Conservation (phyloP, 2,329 filamentous ascomycete species). For the Epichloe gansuensis region DNA sequence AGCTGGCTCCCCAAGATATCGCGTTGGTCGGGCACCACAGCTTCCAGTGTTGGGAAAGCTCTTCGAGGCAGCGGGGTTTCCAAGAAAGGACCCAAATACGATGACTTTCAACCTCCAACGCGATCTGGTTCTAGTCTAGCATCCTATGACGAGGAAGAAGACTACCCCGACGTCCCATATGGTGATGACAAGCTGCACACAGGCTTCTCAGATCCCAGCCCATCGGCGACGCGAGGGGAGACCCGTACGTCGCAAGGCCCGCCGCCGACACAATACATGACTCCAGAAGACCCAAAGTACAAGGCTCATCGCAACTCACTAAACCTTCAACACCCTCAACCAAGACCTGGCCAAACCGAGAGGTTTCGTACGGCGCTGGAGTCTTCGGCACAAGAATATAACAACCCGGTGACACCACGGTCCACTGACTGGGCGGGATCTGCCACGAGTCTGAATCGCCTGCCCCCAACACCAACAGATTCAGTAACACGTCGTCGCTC, state of each 20-base stretch:
- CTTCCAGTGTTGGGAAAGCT: slow-evolving; percentile 72
- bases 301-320: slow-evolving; percentile 71
- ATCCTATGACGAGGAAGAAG: slow-evolving; percentile 46
- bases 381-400: slow-evolving; percentile 57
- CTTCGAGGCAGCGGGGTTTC: slow-evolving; percentile 54
- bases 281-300: slow-evolving; percentile 62
- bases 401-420: slow-evolving; percentile 45
- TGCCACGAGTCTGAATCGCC: slow-evolving; percentile 43
- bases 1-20: slow-evolving; percentile 83
- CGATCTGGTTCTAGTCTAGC: slow-evolving; percentile 66
- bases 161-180: slow-evolving; percentile 40
- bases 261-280: slow-evolving; percentile 42
- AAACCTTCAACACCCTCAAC: slow-evolving; percentile 70
- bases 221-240: slow-evolving; percentile 15
- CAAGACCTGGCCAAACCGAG: slow-evolving; percentile 59
- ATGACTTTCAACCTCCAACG: slow-evolving; percentile 47
- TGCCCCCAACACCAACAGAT: slow-evolving; percentile 35
- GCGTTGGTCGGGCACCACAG: slow-evolving; percentile 92
- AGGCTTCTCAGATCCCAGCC: slow-evolving; percentile 42
- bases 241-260: slow-evolving; percentile 12
- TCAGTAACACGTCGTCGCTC: slow-evolving; percentile 32
- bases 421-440: slow-evolving; percentile 53
- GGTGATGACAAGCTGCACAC: slow-evolving; percentile 49
- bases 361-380: slow-evolving; percentile 65
- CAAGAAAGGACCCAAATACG: slow-evolving; percentile 48